A percentile compares a stretch with the other conserved stretches of the same genome.
Evolutionary conservation across 352 stramenopile genomes (phyloP).

Genomic region (Phytopythium helicoides): DNA sequence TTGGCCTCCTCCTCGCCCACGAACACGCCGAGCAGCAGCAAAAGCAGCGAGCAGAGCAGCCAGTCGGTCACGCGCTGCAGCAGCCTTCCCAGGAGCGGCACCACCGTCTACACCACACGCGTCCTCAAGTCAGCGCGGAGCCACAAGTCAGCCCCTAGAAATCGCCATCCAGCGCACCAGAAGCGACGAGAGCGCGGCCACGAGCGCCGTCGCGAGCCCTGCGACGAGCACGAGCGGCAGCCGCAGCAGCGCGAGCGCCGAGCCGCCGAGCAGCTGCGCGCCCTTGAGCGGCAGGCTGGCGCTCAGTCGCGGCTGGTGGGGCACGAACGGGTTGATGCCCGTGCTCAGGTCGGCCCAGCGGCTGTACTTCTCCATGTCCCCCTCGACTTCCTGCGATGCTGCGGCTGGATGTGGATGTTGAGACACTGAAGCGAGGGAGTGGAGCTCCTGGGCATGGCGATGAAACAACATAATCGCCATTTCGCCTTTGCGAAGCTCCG

Average conservation of each 20-base stretch:
- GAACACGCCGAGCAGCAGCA: conserved; percentile 66
- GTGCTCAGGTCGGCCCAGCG: conserved; percentile 84
- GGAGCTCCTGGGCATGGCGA: no score
- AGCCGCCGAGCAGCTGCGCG: conserved; percentile 43
- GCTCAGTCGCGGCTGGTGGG: conserved; percentile 58
- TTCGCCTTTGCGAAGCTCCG: no score
- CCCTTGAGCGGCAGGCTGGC: conserved; percentile 33
- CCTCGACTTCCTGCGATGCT: not conserved
- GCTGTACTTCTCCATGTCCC: conserved; percentile 82
- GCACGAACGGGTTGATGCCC: conserved; percentile 87
- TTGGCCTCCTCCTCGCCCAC: conserved; percentile 70
- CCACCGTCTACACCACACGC: no score
- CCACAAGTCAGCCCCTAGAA: not conserved
- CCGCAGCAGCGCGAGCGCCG: conserved; percentile 46
- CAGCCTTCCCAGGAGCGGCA: conserved; percentile 66
- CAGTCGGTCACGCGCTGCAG: conserved; percentile 69
- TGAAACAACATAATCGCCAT: no score
- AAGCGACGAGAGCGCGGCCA: conserved; percentile 54
- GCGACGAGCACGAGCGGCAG: conserved; percentile 47
- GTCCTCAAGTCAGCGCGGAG: not conserved
- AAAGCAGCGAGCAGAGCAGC: conserved; percentile 65
- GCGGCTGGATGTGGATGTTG: no score
- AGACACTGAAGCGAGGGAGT: no score
- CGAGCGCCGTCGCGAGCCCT: conserved; percentile 32
- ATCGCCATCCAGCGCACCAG: no score